Conservation (phyloP, 164 flowering plant genomes). For the Liquidambar formosana region DNA sequence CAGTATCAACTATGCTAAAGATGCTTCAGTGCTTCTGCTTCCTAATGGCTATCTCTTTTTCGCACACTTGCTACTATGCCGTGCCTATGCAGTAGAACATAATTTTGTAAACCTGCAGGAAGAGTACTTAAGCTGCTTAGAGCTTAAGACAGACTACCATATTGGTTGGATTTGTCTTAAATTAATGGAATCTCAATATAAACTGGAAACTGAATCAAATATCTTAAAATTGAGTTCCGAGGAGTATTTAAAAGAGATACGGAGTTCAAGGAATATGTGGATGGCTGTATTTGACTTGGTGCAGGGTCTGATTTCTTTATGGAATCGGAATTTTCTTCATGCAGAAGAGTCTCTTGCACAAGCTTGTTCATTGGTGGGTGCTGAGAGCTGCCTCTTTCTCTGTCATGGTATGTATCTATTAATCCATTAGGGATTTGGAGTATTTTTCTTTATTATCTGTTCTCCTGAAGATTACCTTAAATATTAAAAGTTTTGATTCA, state of each 20-base stretch:
- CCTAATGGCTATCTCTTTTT: constrained; percentile 57
- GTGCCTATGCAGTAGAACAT: constrained; percentile 61
- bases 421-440: neutral
- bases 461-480: neutral
- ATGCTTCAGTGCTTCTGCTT: constrained; percentile 49
- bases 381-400: constrained; percentile 64
- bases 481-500: neutral
- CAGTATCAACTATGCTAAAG: constrained; percentile 52
- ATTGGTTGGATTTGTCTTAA: constrained; percentile 86
- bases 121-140: constrained; percentile 64
- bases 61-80: constrained; percentile 75
- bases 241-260: constrained; percentile 43
- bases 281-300: constrained; percentile 53
- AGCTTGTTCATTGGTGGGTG: constrained; percentile 51
- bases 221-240: constrained; percentile 36
- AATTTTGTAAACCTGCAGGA: constrained; percentile 34
- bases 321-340: constrained; percentile 45
- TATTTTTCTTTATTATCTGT: neutral
- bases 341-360: constrained; percentile 66
- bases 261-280: constrained; percentile 51
- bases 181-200: constrained; percentile 44
- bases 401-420: constrained; percentile 66
- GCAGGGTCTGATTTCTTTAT: constrained; percentile 47
- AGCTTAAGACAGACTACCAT: constrained; percentile 60
- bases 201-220: constrained; percentile 31